Conservation (phyloP, 345 rosid species). For the Eucalyptus brandiana region DNA sequence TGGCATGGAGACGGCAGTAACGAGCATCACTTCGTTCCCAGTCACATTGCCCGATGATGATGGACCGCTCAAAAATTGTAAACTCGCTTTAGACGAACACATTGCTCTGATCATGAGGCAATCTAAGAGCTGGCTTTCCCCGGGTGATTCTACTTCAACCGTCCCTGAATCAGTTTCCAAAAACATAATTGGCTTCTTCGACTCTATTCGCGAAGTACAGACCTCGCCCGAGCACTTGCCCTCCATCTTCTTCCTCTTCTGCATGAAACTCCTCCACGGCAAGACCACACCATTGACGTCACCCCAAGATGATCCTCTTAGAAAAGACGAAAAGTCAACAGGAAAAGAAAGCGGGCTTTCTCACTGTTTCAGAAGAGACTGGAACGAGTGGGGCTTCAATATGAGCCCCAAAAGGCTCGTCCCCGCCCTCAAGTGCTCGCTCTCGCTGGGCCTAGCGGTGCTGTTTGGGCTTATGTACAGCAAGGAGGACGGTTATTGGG, state of each 20-base stretch:
- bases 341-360: neutral
- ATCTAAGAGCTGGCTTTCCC: slow-evolving; percentile 1
- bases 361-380: neutral
- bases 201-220: slow-evolving; percentile 40
- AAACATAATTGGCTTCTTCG: slow-evolving; percentile 16
- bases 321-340: neutral
- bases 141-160: slow-evolving; percentile 16
- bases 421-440: slow-evolving; percentile 52
- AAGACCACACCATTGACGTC: neutral
- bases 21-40: slow-evolving; percentile 20
- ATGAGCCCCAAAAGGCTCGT: slow-evolving; percentile 17
- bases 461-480: slow-evolving; percentile 61
- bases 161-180: slow-evolving; percentile 41
- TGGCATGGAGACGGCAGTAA: slow-evolving; percentile 78
- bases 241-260: slow-evolving; percentile 68
- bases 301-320: neutral
- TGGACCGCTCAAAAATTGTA: slow-evolving; percentile 9
- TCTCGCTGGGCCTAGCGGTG: slow-evolving; percentile 60
- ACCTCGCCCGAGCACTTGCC: slow-evolving; percentile 37
- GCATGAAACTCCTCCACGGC: slow-evolving; percentile 41
- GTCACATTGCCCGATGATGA: neutral
- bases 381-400: neutral
- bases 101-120: slow-evolving; percentile 20
- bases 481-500: slow-evolving; percentile 68
- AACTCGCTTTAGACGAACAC: slow-evolving; percentile 31